A percentile compares a stretch with the other conserved stretches of the same genome.
Evolutionary conservation across 768 basidiomycete species (phyloP).

Genomic region (Chalciporus chontae): DNA sequence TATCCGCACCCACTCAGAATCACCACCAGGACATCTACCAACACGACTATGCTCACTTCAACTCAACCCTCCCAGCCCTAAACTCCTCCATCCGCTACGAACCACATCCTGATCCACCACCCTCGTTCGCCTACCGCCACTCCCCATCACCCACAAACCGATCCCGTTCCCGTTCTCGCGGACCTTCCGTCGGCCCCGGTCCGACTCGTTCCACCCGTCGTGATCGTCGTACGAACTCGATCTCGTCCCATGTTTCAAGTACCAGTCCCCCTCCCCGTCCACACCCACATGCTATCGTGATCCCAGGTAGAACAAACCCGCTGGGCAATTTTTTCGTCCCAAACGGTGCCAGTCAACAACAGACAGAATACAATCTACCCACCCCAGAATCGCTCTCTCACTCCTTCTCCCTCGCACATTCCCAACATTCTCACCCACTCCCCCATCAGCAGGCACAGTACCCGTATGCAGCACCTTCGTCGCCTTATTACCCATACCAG

Average conservation of each 20-base stretch:
- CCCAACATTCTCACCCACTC: conserved; percentile 24
- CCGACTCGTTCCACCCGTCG: conserved; percentile 50
- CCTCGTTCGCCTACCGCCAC: conserved; percentile 23
- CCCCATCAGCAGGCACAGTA: conserved; percentile 23
- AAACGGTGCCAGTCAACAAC: conserved; percentile 18
- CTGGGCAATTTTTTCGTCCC: conserved; percentile 34
- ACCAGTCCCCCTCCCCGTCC: conserved; percentile 41
- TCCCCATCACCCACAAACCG: conserved; percentile 34
- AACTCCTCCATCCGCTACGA: conserved; percentile 52
- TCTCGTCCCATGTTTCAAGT: conserved; percentile 57
- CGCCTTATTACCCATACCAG: conserved; percentile 27
- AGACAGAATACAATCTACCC: conserved; percentile 41
- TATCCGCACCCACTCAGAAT: conserved; percentile 44
- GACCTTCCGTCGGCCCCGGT: conserved; percentile 48
- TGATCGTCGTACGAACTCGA: conserved; percentile 55
- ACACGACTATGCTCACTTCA: conserved; percentile 40
- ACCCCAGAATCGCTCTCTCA: conserved; percentile 38
- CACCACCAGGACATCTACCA: conserved; percentile 30
- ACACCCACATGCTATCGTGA: conserved; percentile 67
- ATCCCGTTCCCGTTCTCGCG: conserved; percentile 43
- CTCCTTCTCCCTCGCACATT: conserved; percentile 31
- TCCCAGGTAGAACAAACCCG: conserved; percentile 43
- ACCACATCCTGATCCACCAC: conserved; percentile 36
- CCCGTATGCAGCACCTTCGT: conserved; percentile 29
- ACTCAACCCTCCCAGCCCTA: conserved; percentile 48